These are phyloP conservation scores for Xylariaceae sp. DNA, from an alignment of 2,329 filamentous ascomycete species.

Conservation along the genomic window DNA sequence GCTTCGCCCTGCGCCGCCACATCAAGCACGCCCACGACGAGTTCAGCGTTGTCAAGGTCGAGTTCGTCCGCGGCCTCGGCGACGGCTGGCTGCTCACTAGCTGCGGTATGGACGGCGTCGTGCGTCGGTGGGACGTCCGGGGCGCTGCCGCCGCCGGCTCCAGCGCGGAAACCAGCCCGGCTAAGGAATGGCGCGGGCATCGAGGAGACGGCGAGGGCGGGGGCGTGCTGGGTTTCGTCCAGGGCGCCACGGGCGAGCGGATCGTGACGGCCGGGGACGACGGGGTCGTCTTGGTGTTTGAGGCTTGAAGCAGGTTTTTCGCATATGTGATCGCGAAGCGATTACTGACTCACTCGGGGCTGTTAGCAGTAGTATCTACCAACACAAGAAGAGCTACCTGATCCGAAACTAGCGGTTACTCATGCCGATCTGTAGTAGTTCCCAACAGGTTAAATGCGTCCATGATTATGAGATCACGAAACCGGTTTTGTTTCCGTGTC, in stretches of 20 bases:
- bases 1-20: slow-evolving; percentile 83
- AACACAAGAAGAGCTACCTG: too few relatives aligned
- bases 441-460: too few relatives aligned
- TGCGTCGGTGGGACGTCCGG: slow-evolving; percentile 83
- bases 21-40: slow-evolving; percentile 84
- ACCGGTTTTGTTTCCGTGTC: too few relatives aligned
- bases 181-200: slow-evolving; percentile 91
- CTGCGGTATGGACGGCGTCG: slow-evolving; percentile 89
- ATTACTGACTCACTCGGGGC: too few relatives aligned
- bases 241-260: slow-evolving; percentile 71
- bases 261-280: slow-evolving; percentile 94
- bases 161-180: slow-evolving; percentile 64
- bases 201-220: slow-evolving; percentile 82
- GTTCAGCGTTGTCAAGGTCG: slow-evolving; percentile 89
- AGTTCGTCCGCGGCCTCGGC: slow-evolving; percentile 66
- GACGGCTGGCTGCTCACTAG: slow-evolving; percentile 75
- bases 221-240: slow-evolving; percentile 88
- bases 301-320: slow-evolving; percentile 44
- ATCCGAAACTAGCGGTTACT: too few relatives aligned
- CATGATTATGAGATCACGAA: too few relatives aligned
- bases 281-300: slow-evolving; percentile 68
- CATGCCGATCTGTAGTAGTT: too few relatives aligned
- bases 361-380: too few relatives aligned
- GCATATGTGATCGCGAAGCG: too few relatives aligned
- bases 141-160: slow-evolving; percentile 47